Base-by-base conservation (phyloP, 2,329 filamentous ascomycete genomes). In the Tolypocladium guangdongense region DNA sequence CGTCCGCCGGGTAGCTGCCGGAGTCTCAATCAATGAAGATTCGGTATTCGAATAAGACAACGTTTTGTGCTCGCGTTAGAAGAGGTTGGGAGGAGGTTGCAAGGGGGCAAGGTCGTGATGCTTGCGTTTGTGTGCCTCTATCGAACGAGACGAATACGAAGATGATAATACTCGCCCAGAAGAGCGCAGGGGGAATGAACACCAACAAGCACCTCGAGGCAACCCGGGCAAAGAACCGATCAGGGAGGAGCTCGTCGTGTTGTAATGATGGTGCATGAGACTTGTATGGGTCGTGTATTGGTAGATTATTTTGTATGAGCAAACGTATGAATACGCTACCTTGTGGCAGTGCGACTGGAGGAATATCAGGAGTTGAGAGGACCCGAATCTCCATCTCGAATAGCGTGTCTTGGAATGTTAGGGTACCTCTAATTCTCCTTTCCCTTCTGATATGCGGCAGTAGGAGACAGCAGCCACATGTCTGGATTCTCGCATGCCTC, bases 231-330 rank as follows among this genome's bases (percentile, higher is more conserved):
- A 59, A 7, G 56, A 59, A 53, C 52, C 52, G 33, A 56, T 52
- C 10, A 50, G 56, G 51, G 62, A 64, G 50, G 57, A 57, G 37
- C 56, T 64, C 27, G 56, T 63, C 48, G 58, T 59, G 37, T 38
- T 55, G 32, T 57, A 57, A 36, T 8, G 2, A 16, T 11, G 5
- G 18, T 14, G 43, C 18, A n/a, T 10, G 43, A n/a, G 27, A 12
- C 27, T 20, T 14, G 39, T 30, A 33, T 33, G 18, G 30, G 30
- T 1, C 33, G 7, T 7, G n/a, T 30, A 30, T 18, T 33, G 30
- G 12, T 8, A n/a, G 14, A 41, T 14, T 35, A 46, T 14, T 24
- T 22, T 39, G 16, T 12, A 22, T 24, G 35, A 27, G 22, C 10
- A 33, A 38, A 20, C 20, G 16, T 12, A n/a, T 18, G 50, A 14